These are phyloP conservation scores for Schoenoplectus tabernaemontani DNA, from an alignment of 202 grass and related monocot genomes.

Conservation along the genomic window DNA sequence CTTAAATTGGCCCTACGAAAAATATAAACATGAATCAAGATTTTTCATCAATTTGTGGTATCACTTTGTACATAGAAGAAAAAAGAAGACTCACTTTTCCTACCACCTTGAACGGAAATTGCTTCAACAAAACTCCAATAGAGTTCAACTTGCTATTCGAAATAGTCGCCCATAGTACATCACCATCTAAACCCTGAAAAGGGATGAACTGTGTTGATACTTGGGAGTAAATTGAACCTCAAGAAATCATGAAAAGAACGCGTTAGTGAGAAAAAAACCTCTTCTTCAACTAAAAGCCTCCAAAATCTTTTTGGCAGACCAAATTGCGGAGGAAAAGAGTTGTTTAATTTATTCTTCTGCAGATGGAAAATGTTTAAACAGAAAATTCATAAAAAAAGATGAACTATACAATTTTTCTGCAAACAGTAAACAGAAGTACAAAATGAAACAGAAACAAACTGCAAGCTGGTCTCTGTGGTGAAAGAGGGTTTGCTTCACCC, in stretches of 20 bases:
- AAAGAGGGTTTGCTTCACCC: constrained; percentile 57
- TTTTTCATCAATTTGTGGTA: neutral
- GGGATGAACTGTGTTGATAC: neutral
- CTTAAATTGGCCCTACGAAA: constrained; percentile 84
- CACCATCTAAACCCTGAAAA: constrained; percentile 75
- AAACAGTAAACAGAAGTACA: neutral
- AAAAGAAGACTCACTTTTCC: constrained; percentile 56
- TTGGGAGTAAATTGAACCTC: constrained; percentile 19
- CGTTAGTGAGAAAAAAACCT: constrained; percentile 43
- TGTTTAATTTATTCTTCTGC: constrained; percentile 71
- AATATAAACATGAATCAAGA: constrained; percentile 4
- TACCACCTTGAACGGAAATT: constrained; percentile 57
- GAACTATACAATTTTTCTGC: neutral
- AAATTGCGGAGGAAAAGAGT: constrained; percentile 64
- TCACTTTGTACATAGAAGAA: neutral
- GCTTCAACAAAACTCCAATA: constrained; percentile 54
- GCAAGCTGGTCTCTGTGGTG: constrained; percentile 58
- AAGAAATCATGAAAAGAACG: constrained; percentile 1
- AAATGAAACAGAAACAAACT: constrained; percentile 45
- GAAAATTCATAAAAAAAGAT: neutral
- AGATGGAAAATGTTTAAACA: constrained; percentile 15
- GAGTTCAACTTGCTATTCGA: constrained; percentile 59
- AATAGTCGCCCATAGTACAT: constrained; percentile 64
- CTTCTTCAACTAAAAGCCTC: constrained; percentile 66
- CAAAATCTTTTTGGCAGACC: constrained; percentile 87